These are phyloP conservation scores for Populus ilicifolia DNA, from an alignment of 345 rosid genomes.

Conservation along the genomic window DNA sequence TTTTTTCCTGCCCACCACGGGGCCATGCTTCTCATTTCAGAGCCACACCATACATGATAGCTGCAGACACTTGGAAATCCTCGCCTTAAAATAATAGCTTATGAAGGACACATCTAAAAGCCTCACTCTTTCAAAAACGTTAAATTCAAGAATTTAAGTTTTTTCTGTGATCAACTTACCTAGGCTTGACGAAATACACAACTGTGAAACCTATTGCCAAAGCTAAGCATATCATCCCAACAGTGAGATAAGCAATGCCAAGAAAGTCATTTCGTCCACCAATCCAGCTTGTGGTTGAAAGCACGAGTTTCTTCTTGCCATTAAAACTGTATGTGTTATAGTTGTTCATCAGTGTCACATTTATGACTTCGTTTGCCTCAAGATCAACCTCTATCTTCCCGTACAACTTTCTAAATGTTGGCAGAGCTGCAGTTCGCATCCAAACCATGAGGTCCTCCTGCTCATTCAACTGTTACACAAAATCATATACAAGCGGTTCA, in stretches of 20 bases:
- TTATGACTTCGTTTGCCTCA: constrained; percentile 43
- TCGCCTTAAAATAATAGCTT: background rate
- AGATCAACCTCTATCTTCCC: constrained; percentile 93
- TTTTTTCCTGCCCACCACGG: background rate
- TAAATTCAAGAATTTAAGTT: background rate
- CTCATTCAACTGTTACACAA: constrained; percentile 63
- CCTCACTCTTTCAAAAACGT: background rate
- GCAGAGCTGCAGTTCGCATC: constrained; percentile 99
- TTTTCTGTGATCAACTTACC: constrained; percentile 39
- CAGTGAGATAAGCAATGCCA: constrained; percentile 90
- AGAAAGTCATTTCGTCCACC: constrained; percentile 98
- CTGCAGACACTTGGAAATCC: background rate
- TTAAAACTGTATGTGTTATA: constrained; percentile 92
- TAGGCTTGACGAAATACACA: constrained; percentile 83
- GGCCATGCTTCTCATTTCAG: background rate
- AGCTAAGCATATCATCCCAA: constrained; percentile 85
- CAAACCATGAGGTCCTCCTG: constrained; percentile 96
- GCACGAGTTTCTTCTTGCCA: constrained; percentile 95
- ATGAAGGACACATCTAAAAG: background rate
- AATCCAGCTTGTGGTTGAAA: constrained; percentile 96
- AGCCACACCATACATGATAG: background rate
- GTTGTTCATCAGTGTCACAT: constrained; percentile 51
- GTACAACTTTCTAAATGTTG: constrained; percentile 91
- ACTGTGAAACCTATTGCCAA: constrained; percentile 78
- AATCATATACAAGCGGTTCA: constrained; percentile 13